Evolutionary conservation across 768 basidiomycete species (phyloP).

Genomic region (Rhodotorula babjevae): DNA sequence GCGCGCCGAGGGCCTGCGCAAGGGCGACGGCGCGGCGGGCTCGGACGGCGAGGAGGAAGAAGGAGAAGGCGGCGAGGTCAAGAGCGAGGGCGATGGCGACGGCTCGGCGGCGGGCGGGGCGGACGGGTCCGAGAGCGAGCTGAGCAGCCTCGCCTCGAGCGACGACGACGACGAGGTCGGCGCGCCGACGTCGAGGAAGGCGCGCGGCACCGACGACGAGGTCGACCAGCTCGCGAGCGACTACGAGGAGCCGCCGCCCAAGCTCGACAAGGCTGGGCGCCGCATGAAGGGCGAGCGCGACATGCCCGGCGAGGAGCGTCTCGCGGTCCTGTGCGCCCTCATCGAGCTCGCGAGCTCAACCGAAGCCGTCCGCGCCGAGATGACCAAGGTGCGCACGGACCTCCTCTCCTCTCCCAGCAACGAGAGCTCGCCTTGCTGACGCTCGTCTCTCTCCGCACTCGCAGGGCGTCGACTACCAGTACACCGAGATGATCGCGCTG

Average conservation of each 20-base stretch:
- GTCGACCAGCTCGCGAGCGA: slow-evolving; percentile 12
- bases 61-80: neutral
- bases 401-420: neutral
- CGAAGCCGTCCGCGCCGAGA: slow-evolving; percentile 7
- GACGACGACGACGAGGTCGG: neutral
- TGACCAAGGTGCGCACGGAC: neutral
- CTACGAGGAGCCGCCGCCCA: slow-evolving; percentile 3
- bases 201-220: neutral
- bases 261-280: neutral
- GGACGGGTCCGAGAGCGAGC: slow-evolving; percentile 4
- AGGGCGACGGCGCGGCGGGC: neutral
- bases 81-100: neutral
- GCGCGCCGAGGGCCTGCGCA: neutral
- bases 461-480: neutral
- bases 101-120: neutral
- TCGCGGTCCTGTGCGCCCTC: slow-evolving; percentile 14
- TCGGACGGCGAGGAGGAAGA: neutral
- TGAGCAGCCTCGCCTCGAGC: neutral
- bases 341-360: slow-evolving; percentile 15
- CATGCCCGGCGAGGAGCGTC: slow-evolving; percentile 12
- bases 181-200: too few species aligned
- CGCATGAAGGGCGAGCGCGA: slow-evolving; percentile 13
- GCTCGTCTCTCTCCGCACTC: neutral
- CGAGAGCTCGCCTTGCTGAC: too few species aligned
- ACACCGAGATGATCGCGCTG: neutral